phyloP scores from a whole-genome alignment of 495 filamentous ascomycete genomes.

The Tuber microsphaerosporum region DNA sequence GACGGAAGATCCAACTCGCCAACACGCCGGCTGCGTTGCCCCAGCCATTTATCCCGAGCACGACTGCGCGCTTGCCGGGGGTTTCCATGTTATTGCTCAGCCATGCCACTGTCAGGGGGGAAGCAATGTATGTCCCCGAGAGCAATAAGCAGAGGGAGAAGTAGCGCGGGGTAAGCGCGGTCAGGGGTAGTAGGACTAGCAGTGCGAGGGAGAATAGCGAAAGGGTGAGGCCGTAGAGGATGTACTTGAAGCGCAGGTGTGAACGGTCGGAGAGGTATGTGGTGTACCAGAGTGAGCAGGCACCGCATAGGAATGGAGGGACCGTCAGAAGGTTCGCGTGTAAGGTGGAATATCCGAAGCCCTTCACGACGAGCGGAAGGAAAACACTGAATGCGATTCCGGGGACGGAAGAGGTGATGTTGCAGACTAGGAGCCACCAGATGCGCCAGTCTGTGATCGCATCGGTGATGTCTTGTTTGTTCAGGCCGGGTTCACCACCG shows the following conservation, averaged over 20 bases:
- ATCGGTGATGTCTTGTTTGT: conserved; percentile 47
- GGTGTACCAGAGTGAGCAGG: conserved; percentile 46
- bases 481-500: conserved; percentile 44
- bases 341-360: conserved; percentile 46
- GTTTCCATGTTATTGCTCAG: conserved; percentile 51
- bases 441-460: conserved; percentile 51
- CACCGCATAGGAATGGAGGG: conserved; percentile 52
- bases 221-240: conserved; percentile 48
- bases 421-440: conserved; percentile 49
- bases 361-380: conserved; percentile 50
- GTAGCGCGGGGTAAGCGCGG: conserved; percentile 44
- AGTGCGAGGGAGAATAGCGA: conserved; percentile 47
- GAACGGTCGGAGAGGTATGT: conserved; percentile 48
- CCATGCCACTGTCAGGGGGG: conserved; percentile 55
- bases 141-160: conserved; percentile 51
- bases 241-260: conserved; percentile 48
- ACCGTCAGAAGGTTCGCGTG: conserved; percentile 53
- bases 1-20: conserved; percentile 46
- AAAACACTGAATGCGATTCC: conserved; percentile 52
- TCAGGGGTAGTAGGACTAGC: conserved; percentile 42
- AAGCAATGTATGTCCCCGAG: conserved; percentile 50
- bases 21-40: conserved; percentile 55
- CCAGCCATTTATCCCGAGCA: conserved; percentile 56
- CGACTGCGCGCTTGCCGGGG: conserved; percentile 49
- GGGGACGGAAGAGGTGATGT: conserved; percentile 53